Evolutionary conservation across 2,329 filamentous ascomycete genomes (phyloP).

Genomic region (Colletotrichum theobromicola): DNA sequence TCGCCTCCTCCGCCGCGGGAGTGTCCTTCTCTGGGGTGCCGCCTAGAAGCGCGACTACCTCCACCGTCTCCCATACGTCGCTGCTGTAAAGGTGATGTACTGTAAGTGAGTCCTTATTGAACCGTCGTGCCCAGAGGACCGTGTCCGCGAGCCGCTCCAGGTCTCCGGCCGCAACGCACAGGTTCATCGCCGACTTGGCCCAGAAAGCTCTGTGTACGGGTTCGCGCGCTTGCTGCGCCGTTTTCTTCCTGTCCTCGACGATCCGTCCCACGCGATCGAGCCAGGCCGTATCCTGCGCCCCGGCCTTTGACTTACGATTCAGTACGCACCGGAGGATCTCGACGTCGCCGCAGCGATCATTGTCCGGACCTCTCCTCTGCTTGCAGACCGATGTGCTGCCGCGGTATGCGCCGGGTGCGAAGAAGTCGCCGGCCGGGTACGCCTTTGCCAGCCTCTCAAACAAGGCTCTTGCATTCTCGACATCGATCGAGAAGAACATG

Average conservation of each 20-base stretch:
- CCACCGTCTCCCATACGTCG: slow-evolving; percentile 8
- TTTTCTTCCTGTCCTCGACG: slow-evolving; percentile 26
- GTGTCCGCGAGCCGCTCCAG: slow-evolving; percentile 26
- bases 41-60: slow-evolving; percentile 21
- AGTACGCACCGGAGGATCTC: not conserved
- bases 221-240: slow-evolving; percentile 27
- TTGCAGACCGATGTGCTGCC: not conserved
- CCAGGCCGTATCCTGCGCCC: slow-evolving; percentile 11
- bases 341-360: not conserved
- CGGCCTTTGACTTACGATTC: not conserved
- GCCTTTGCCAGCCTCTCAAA: not conserved
- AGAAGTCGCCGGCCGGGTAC: not conserved
- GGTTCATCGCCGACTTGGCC: slow-evolving; percentile 29
- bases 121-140: slow-evolving; percentile 32
- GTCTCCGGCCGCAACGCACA: slow-evolving; percentile 30
- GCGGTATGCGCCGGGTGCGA: not conserved
- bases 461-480: not conserved
- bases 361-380: not conserved
- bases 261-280: slow-evolving; percentile 12
- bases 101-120: slow-evolving; percentile 29
- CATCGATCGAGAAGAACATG: not conserved
- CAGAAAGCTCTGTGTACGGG: slow-evolving; percentile 27
- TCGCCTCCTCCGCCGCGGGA: not conserved
- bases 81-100: slow-evolving; percentile 21
- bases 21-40: not conserved